Base-by-base conservation (phyloP, 2,329 filamentous ascomycete species). In the Arachnopeziza araneosa region DNA sequence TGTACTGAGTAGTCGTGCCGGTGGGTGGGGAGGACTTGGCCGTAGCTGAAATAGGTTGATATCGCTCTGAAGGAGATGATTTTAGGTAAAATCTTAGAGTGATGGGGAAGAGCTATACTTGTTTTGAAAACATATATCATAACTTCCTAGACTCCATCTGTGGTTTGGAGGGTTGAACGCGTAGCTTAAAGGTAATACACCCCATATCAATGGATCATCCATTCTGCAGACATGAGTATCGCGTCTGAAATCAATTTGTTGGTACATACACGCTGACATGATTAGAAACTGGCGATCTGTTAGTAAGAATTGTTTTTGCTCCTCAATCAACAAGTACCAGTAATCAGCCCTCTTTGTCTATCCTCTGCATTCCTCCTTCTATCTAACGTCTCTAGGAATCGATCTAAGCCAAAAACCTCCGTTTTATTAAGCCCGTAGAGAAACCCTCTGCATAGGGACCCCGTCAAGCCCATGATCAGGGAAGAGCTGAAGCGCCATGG, bases 181-280 rank as follows among this genome's bases (percentile, higher is more conserved):
- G 71, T 95, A 91, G 55, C 83, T 81, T 52, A 90, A 74, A 1
- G 95, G 95, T 3, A 99, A 78, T 44, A 91, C 84, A 21, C 93
- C 95, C 93, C 93, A 99, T 67, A 97, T 86, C 60, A 98, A 77
- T 24, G 95, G 95, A 76, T 99, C 95, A 75, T 99, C 95, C 68
- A 98, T 78, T 61, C 93, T 97, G 73, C 65, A 67, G 55, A 65
- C 54, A 55, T 9, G 60, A 50, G 24, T 24, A 48, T 32, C 44
- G 54, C 44, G 19, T 21, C 23, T 9, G 23, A 49, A 48, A 49
- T 55, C 26, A 19, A 50, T 10, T 14, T 24, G 21, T 23, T 49
- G 36, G 19, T 49, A 88, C 89, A 76, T 88, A 95, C 90, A 96
- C 87, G 73, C 89, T 92, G 66, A 91, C 83, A 78, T 96, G 91